These are phyloP conservation scores for Hydrangea macrophylla DNA, from an alignment of 148 eudicot genomes.

Conservation along the genomic window DNA sequence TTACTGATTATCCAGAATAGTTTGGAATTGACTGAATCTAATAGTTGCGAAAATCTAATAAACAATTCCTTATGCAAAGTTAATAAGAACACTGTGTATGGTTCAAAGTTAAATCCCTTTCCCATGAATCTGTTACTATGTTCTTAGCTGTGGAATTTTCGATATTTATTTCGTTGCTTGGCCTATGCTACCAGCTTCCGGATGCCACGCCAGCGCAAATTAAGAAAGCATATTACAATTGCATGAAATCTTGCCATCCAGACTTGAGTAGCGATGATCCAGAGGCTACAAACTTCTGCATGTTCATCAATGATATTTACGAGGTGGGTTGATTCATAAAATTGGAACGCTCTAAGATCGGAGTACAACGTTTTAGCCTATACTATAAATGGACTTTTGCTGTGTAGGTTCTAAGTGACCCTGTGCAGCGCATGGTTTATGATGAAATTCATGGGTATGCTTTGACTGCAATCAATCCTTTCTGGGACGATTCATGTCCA, in stretches of 20 bases:
- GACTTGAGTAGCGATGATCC: conserved; percentile 90
- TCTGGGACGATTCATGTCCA: conserved; percentile 68
- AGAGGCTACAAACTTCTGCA: conserved; percentile 90
- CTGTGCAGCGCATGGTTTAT: conserved; percentile 89
- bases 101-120: too few species aligned
- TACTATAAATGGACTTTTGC: conserved; percentile 2
- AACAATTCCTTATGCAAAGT: too few species aligned
- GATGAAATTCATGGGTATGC: conserved; percentile 96
- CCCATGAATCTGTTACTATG: too few species aligned
- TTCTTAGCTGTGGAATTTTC: too few species aligned
- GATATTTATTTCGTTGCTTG: background rate
- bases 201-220: conserved; percentile 95
- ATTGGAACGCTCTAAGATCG: conserved; percentile 1
- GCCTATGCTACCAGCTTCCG: conserved; percentile 47
- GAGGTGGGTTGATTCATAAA: conserved; percentile 38
- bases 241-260: conserved; percentile 99
- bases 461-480: conserved; percentile 84
- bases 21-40: too few species aligned
- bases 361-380: background rate
- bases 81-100: too few species aligned
- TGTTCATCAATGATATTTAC: conserved; percentile 91
- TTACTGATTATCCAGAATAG: too few species aligned
- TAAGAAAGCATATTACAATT: conserved; percentile 89
- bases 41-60: too few species aligned
- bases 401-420: conserved; percentile 90